Percentiles rank a stretch among this genome's conserved stretches.
phyloP scores from a whole-genome alignment of 140 eudicot species.

The Stevia rebaudiana region DNA sequence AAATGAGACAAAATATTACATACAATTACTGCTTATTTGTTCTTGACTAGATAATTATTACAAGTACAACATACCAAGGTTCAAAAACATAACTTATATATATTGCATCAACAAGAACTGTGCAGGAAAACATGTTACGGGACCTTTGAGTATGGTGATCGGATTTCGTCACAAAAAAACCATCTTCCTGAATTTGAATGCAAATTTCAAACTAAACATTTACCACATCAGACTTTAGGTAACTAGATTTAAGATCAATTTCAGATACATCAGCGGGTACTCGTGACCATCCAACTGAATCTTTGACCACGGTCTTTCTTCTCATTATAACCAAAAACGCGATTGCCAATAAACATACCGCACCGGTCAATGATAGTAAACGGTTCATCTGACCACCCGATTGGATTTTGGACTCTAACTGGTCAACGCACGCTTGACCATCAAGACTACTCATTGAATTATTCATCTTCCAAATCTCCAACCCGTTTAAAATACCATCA shows the following conservation, averaged over 20 bases:
- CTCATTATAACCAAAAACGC: constrained; percentile 56
- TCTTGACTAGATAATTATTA: constrained; percentile 16
- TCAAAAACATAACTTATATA: constrained; percentile 16
- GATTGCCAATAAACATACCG: constrained; percentile 51
- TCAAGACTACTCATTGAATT: constrained; percentile 70
- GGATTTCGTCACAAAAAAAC: constrained; percentile 15
- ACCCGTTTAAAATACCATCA: constrained; percentile 78
- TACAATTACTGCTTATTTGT: constrained; percentile 12
- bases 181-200: constrained; percentile 10
- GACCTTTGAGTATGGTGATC: not conserved
- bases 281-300: constrained; percentile 55
- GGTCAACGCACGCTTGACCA: constrained; percentile 48
- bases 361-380: constrained; percentile 53
- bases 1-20: not conserved
- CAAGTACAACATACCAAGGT: not conserved
- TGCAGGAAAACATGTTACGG: constrained; percentile 6
- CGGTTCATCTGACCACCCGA: constrained; percentile 36
- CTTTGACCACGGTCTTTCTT: constrained; percentile 40
- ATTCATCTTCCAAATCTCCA: constrained; percentile 69
- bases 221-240: constrained; percentile 22
- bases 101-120: constrained; percentile 23
- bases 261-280: constrained; percentile 71
- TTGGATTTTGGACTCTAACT: constrained; percentile 39
- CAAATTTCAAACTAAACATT: constrained; percentile 14
- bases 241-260: constrained; percentile 37